phyloP scores from a whole-genome alignment of 2,329 filamentous ascomycete genomes.

The Phyllosticta capitalensis region DNA sequence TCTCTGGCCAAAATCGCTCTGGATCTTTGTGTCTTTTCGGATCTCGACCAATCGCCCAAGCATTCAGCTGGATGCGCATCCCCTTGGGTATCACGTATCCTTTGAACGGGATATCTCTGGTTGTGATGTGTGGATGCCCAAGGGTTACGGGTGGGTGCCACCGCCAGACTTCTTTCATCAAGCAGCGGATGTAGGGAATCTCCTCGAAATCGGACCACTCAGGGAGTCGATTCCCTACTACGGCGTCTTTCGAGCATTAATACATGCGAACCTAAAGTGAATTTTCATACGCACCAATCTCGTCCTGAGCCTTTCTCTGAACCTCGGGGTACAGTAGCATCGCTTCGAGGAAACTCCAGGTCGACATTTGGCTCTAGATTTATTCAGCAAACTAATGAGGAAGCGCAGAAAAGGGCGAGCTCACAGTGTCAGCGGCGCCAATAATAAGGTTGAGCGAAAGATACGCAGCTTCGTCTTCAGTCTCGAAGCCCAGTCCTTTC shows the following conservation, averaged over 20 bases:
- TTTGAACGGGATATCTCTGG: constrained; percentile 35
- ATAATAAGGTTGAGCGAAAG: constrained; percentile 10
- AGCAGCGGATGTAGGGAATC: constrained; percentile 45
- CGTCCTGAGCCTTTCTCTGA: constrained; percentile 37
- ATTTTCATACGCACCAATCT: constrained; percentile 29
- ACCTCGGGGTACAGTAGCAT: constrained; percentile 42
- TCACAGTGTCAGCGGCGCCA: constrained; percentile 10
- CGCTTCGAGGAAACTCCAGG: constrained; percentile 33
- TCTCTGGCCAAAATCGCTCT: constrained; percentile 33
- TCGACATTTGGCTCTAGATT: neutral
- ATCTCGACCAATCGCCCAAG: constrained; percentile 44
- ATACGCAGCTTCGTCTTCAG: constrained; percentile 12
- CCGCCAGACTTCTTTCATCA: constrained; percentile 48
- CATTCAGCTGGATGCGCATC: constrained; percentile 37
- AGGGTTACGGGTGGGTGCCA: constrained; percentile 47
- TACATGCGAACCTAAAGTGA: too few relatives aligned
- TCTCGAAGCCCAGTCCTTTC: constrained; percentile 11
- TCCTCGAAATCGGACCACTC: constrained; percentile 21
- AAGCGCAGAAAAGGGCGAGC: neutral
- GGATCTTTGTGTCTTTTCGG: constrained; percentile 33
- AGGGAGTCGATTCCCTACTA: neutral
- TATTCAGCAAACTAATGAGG: neutral
- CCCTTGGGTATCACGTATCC: constrained; percentile 40
- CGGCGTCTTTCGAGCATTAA: constrained; percentile 12
- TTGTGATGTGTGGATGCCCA: constrained; percentile 40